Evolutionary conservation across 192 early-diverging fungal species (phyloP).

Genomic region (Bifiguratus adelaidae): DNA sequence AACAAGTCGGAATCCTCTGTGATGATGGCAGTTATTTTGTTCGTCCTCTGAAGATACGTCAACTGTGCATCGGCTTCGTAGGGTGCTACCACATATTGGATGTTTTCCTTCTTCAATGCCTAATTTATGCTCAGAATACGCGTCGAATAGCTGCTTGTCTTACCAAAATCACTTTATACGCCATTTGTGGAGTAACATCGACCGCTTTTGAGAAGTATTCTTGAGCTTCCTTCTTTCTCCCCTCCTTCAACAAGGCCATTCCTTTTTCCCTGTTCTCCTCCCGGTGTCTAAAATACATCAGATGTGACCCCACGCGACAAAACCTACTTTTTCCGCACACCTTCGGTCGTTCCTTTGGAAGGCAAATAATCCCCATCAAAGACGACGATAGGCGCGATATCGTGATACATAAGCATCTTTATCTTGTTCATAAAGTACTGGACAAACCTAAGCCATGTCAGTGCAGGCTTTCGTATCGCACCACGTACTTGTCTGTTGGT

Average conservation of each 20-base stretch:
- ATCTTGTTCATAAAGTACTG: slow-evolving; percentile 71
- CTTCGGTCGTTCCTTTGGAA: slow-evolving; percentile 69
- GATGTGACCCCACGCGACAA: background rate
- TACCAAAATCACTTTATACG: slow-evolving; percentile 62
- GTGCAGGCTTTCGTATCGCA: background rate
- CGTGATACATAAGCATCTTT: slow-evolving; percentile 56
- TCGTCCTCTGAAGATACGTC: slow-evolving; percentile 61
- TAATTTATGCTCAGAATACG: slow-evolving; percentile 4
- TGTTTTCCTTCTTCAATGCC: slow-evolving; percentile 46
- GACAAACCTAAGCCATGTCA: slow-evolving; percentile 58
- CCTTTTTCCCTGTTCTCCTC: slow-evolving; percentile 45
- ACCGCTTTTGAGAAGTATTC: slow-evolving; percentile 67
- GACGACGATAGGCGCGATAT: slow-evolving; percentile 75
- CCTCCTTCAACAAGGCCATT: slow-evolving; percentile 36
- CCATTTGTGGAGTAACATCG: slow-evolving; percentile 83
- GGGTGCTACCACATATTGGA: slow-evolving; percentile 83
- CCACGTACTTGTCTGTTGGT: slow-evolving; percentile 54
- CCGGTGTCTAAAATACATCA: slow-evolving; percentile 27
- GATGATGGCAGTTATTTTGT: slow-evolving; percentile 65
- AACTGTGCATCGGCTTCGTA: slow-evolving; percentile 98
- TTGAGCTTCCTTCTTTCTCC: slow-evolving; percentile 49
- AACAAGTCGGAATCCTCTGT: slow-evolving; percentile 96
- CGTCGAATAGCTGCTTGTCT: background rate
- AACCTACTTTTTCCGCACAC: slow-evolving; percentile 43
- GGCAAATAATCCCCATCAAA: slow-evolving; percentile 93